These are phyloP conservation scores for Lithospermum erythrorhizon DNA, from an alignment of 257 asterid genomes.

Conservation along the genomic window DNA sequence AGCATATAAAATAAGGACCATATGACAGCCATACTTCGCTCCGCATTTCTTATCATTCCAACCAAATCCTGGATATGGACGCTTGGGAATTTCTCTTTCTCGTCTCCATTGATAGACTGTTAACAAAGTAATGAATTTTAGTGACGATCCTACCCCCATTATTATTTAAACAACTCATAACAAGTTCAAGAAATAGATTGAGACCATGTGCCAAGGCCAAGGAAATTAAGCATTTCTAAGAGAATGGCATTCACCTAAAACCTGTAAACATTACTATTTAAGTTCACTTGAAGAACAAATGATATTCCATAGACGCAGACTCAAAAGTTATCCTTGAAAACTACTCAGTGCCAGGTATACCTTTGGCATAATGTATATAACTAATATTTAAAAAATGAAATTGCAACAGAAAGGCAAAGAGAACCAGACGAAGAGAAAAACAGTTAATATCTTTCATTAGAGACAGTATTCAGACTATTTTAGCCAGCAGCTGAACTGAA, in stretches of 20 bases:
- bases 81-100: conserved; percentile 36
- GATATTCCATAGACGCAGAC: neutral
- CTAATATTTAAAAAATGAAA: too few relatives aligned
- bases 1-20: conserved; percentile 4
- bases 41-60: conserved; percentile 84
- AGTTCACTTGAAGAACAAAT: neutral
- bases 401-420: too few relatives aligned
- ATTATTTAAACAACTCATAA: conserved; percentile 9
- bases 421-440: too few relatives aligned
- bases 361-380: too few relatives aligned
- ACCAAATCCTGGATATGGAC: conserved; percentile 52
- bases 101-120: conserved; percentile 51
- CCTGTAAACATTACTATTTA: neutral
- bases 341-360: neutral
- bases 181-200: conserved; percentile 3
- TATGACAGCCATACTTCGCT: conserved; percentile 44
- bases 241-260: neutral
- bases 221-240: neutral
- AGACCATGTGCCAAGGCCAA: conserved; percentile 5
- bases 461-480: neutral
- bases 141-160: conserved; percentile 10
- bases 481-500: neutral
- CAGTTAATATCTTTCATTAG: too few relatives aligned
- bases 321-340: neutral
- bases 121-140: conserved; percentile 17